Base-by-base conservation (phyloP, 768 basidiomycete species). In the Lentinula detonsa region DNA sequence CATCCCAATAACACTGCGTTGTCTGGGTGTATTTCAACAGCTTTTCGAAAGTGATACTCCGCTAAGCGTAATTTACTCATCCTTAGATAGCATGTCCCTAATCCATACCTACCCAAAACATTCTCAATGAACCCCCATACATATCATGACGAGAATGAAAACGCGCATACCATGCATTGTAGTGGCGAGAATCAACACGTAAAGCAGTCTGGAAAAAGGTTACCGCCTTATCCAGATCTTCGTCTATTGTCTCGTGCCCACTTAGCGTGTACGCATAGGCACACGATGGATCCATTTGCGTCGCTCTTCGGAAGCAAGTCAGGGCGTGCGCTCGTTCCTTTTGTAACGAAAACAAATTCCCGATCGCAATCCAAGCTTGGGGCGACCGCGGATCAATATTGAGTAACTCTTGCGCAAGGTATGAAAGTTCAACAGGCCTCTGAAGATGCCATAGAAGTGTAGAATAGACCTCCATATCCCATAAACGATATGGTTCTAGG, bases 1-100 rank as follows among this genome's bases (percentile, higher is more conserved):
- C 95, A 98, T 68, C 93, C 95, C 62, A 96, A 77, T 63, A 99
- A 79, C n/a, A 98, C 94, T 13, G 94, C 94, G 73, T 97, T 98
- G 66, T 87, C 84, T 43, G 95, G 92, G 73, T 98, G 94, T 72
- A 99, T 95, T 66, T 91, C 86, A 39, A 88, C 82, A 3, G 97
- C 95, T 71, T 88, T 90, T 66, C 91, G 84, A 78, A 93, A 98
- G 75, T 98, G 95, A 76, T 96, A 98, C 72, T 98, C 95, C 48
- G 97, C 97, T 56, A 95, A 79, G 49, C 91, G 86, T 61, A 92
- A 77, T 78, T 96, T 98, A 74, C 91, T 95, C 84, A 90, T 93
- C 68, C 93, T 84, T 72, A 96, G 80, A 79, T 98, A 98, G 70
- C 95, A 98, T 39, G 92, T 92, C 63, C 97, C 97, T 66, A 99